phyloP scores from a whole-genome alignment of 2,329 filamentous ascomycete genomes.

The Aspergillus tubingensis region DNA sequence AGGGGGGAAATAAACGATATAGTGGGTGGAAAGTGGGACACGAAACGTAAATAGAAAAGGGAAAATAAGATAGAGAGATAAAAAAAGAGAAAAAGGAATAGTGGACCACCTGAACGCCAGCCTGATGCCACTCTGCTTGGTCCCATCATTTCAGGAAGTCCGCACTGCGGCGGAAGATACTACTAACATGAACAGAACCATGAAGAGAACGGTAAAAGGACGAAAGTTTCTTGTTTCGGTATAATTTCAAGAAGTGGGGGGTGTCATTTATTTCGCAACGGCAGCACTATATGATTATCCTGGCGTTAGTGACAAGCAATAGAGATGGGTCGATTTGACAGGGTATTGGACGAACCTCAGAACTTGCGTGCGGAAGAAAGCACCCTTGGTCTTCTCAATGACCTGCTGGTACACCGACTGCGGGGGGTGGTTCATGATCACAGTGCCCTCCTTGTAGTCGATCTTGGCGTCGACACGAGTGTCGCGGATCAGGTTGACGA shows the following conservation, averaged over 20 bases:
- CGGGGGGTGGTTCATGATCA: slow-evolving; percentile 98
- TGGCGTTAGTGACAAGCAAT: neutral
- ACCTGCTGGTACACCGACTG: slow-evolving; percentile 99
- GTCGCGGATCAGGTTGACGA: slow-evolving; percentile 97
- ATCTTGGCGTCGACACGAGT: slow-evolving; percentile 98
- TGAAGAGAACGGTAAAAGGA: slow-evolving; percentile 35
- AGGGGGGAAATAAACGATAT: slow-evolving; percentile 13
- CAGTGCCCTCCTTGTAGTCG: slow-evolving; percentile 97
- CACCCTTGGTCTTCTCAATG: slow-evolving; percentile 97
- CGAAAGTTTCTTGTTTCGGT: slow-evolving; percentile 27
- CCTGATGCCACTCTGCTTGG: slow-evolving; percentile 45
- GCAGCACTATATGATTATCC: slow-evolving; percentile 40
- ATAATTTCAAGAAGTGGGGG: slow-evolving; percentile 5
- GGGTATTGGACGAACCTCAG: slow-evolving; percentile 56
- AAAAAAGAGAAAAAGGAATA: slow-evolving; percentile 29
- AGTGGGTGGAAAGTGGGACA: slow-evolving; percentile 14
- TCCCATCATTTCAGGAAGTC: slow-evolving; percentile 35
- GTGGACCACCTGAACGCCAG: slow-evolving; percentile 46
- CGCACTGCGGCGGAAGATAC: slow-evolving; percentile 29
- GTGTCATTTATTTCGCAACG: slow-evolving; percentile 50
- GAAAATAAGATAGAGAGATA: slow-evolving; percentile 9
- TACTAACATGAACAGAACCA: slow-evolving; percentile 38
- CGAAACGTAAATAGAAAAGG: slow-evolving; percentile 23
- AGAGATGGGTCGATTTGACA: neutral
- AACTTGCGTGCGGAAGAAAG: slow-evolving; percentile 97